Base-by-base conservation (phyloP, 2,329 filamentous ascomycete species). In the Aspergillus candidus region DNA sequence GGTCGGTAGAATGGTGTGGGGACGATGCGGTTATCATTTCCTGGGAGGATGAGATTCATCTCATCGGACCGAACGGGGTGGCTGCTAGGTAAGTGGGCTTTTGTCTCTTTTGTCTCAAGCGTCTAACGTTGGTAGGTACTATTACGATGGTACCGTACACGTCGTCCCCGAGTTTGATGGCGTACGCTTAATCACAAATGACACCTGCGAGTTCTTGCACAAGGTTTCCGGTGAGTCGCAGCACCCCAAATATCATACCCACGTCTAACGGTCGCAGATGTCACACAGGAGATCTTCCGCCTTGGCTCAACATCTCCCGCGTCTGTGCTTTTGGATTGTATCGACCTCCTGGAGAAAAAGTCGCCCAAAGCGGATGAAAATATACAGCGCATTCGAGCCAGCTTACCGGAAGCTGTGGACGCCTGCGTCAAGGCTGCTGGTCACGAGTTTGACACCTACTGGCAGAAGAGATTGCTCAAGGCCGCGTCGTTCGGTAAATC, bases 401-500 rank as follows among this genome's bases (percentile, higher is more conserved):
- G 84, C 55, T 77, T 98, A 3, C 88, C 88, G 2, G 90, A 96
- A 62, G 93, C 93, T 2, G 91, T 98, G 1, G 90, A 96, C 64
- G 86, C 83, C 0, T 98, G 93, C 62, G 86, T 98, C 48, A 88
- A 87, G 62, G 93, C 93, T 32, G 89, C 93, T 6, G 93, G 91
- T 2, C 84, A 94, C 47, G 93, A 98, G 65, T 96, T 89, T 62
- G 88, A 83, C 56, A 75, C 84, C 2, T 82, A 91, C 60, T 94
- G 90, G 88, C 93, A 98, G 62, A 98, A 97, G 63, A 82, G 94
- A 56, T 75, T 98, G 1, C 75, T 98, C n/a, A 94, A 94, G 63
- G 93, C 93, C 5, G 93, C 93, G 0, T 97, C 91, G 0, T 97
- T 96, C 63, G 93, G 93, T 49, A 98, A 98, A 66, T 97, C 93